Evolutionary conservation across 306 rosid species (phyloP).

Genomic region (peach (Prunus persica)): Prunus_persica_NCBIv2 NC_034009.1:12252501-12253000

Average conservation of each 20-base stretch:
- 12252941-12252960: conserved; percentile 36
- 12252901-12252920: conserved; percentile 37
- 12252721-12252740: no score
- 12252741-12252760: not conserved
- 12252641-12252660: no score
- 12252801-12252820: conserved; percentile 10
- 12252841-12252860: conserved; percentile 17
- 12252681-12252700: no score
- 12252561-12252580: no score
- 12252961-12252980: conserved; percentile 43
- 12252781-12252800: conserved; percentile 31
- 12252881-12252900: conserved; percentile 42
- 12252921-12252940: conserved; percentile 27
- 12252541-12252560: no score
- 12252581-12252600: no score
- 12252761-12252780: conserved; percentile 29
- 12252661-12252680: no score
- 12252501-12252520: no score
- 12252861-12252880: conserved; percentile 19
- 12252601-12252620: no score
- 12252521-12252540: no score
- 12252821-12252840: not conserved
- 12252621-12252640: no score
- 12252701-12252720: no score
- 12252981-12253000: conserved; percentile 36